Percentiles rank a stretch among this genome's conserved stretches.
phyloP scores from a whole-genome alignment of 148 eudicot species.

The Silene latifolia region DNA sequence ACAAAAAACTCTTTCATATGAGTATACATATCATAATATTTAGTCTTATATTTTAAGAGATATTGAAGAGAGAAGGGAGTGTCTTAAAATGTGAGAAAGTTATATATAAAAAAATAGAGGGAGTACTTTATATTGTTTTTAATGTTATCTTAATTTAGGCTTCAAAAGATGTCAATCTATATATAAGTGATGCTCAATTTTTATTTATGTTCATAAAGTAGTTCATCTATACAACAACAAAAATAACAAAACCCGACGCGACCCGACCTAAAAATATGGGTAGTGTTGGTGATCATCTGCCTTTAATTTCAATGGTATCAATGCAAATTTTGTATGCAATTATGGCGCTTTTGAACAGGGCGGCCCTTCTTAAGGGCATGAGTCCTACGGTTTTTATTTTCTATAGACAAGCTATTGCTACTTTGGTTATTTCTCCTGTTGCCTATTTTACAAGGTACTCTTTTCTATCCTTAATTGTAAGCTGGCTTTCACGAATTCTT shows the following conservation, averaged over 20 bases:
- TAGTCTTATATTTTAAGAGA: no score
- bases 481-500: no score
- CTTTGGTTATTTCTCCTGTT: conserved; percentile 57
- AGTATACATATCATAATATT: no score
- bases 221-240: not conserved
- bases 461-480: no score
- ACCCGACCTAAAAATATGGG: conserved; percentile 4
- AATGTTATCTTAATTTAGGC: not conserved
- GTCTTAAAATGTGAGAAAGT: no score
- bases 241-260: not conserved
- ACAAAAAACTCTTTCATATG: no score
- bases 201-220: not conserved
- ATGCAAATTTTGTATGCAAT: conserved; percentile 50
- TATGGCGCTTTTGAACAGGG: conserved; percentile 45
- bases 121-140: not conserved
- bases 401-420: conserved; percentile 65
- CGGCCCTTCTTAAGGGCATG: conserved; percentile 60
- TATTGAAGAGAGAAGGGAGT: no score
- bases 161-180: not conserved
- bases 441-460: conserved; percentile 48
- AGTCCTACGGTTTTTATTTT: conserved; percentile 66
- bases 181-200: not conserved
- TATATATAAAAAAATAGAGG: no score
- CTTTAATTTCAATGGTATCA: conserved; percentile 49
- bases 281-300: conserved; percentile 33